Percentiles rank a stretch among this genome's conserved stretches.
Conservation (phyloP, 768 basidiomycete genomes). For the Amanita pallidorosea region DNA sequence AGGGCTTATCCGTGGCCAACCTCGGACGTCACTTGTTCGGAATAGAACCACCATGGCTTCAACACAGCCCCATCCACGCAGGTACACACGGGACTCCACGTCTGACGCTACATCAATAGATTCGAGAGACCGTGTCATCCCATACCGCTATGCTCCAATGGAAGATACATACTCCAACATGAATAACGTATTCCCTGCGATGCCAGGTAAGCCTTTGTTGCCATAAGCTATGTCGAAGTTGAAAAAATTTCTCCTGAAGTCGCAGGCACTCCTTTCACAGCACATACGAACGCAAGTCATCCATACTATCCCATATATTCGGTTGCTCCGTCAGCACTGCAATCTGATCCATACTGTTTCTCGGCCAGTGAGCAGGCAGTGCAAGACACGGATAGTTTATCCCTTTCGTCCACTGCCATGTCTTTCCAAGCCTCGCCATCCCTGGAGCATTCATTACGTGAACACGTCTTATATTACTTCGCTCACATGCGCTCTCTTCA, state of each 20-base stretch:
- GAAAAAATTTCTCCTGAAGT: neutral
- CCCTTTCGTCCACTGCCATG: constrained; percentile 14
- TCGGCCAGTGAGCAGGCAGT: neutral
- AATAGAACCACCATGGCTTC: neutral
- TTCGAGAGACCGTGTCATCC: constrained; percentile 9
- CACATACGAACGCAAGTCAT: constrained; percentile 17
- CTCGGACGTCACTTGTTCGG: constrained; percentile 32
- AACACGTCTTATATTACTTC: constrained; percentile 68
- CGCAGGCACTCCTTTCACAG: constrained; percentile 4
- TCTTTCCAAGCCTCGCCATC: neutral
- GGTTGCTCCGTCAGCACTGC: constrained; percentile 21
- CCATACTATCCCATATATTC: constrained; percentile 22
- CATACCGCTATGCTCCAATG: constrained; percentile 6
- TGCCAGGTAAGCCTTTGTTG: constrained; percentile 27
- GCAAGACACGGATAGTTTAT: constrained; percentile 23
- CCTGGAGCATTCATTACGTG: constrained; percentile 27
- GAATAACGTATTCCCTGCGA: constrained; percentile 24
- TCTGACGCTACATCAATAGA: constrained; percentile 11
- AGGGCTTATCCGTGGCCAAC: constrained; percentile 77
- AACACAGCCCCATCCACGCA: neutral
- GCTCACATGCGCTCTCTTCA: constrained; percentile 58
- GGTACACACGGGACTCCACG: constrained; percentile 21
- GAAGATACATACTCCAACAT: constrained; percentile 3
- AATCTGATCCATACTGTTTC: constrained; percentile 12
- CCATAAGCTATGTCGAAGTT: neutral